phyloP scores from a whole-genome alignment of 2,329 filamentous ascomycete species.

The Aureobasidium sp. region DNA sequence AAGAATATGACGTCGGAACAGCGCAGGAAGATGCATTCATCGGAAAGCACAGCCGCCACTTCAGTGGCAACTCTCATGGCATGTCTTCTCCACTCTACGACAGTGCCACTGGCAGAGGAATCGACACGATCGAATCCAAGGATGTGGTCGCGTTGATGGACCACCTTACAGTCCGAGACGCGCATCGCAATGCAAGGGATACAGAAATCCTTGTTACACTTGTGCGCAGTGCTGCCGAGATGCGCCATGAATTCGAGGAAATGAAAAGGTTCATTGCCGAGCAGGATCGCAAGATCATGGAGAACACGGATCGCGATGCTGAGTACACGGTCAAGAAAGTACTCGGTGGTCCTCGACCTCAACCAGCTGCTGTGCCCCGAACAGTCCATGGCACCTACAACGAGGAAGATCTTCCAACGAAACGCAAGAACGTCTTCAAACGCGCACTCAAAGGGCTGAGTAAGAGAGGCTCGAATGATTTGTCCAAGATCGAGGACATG shows the following conservation, averaged over 20 bases:
- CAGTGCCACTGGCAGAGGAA: constrained; percentile 73
- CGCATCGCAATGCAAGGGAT: constrained; percentile 88
- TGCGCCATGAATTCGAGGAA: constrained; percentile 92
- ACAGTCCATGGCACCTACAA: constrained; percentile 40
- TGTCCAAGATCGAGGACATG: constrained; percentile 83
- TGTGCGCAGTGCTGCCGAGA: constrained; percentile 87
- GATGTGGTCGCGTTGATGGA: constrained; percentile 98
- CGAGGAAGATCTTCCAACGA: constrained; percentile 53
- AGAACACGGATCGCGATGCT: constrained; percentile 77
- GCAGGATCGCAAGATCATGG: constrained; percentile 82
- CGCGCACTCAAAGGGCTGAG: constrained; percentile 87
- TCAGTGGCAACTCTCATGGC: constrained; percentile 86
- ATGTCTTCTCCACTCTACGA: constrained; percentile 88
- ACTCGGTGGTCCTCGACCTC: constrained; percentile 77
- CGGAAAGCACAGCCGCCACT: constrained; percentile 52
- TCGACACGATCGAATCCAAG: constrained; percentile 88
- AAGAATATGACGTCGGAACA: constrained; percentile 40
- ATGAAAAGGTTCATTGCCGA: constrained; percentile 88
- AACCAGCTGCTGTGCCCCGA: constrained; percentile 44
- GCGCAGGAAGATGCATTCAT: constrained; percentile 26
- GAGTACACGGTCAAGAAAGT: constrained; percentile 75
- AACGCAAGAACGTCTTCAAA: constrained; percentile 90
- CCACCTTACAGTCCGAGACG: constrained; percentile 93
- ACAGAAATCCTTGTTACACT: constrained; percentile 93
- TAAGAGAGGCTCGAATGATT: constrained; percentile 77